Base-by-base conservation (phyloP, 441 rosid species). In the Aquilaria agallochum region DNA sequence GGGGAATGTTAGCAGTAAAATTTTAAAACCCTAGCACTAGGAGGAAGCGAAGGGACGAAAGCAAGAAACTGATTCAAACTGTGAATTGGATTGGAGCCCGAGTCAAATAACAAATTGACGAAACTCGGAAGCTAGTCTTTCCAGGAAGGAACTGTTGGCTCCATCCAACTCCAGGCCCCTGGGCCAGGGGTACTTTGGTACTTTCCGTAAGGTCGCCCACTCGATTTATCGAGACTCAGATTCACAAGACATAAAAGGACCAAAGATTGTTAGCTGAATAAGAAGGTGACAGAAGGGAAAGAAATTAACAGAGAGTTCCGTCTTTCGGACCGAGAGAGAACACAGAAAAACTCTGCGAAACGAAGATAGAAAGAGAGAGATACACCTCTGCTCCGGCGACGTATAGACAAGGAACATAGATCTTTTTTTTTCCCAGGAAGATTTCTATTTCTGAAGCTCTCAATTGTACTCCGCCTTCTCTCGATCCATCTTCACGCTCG, bases 401-500 rank as follows among this genome's bases (percentile, higher is more conserved):
- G 5, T 68, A 74, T 58, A 66, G 50, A 66, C 59, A 58, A 66
- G 60, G 66, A 62, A 51, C 9, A 14, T 32, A 56, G 47, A 36
- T 62, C 42, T 63, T 67, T 72, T 66, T 66, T 42, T 57, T 50
- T n/a, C 56, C 36, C 44, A 27, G 50, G 5, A 33, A 57, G 62
- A 12, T 57, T 56, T 50, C 31, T 40, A 45, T 56, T 56, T 58
- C 71, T 58, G 42, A 56, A 50, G 67, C 66, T 71, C 72, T 65
- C 50, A 64, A 54, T 58, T 69, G 69, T 46, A 7, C 55, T 56
- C 36, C 65, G 63, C 62, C 71, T 68, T 75, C 58, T 70, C 65
- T 76, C 76, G 81, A 78, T 78, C 81, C 72, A 55, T 72, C 4
- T 58, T 53, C 67, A 50, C 75, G 62, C 71, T 68, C 65, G 58